Evolutionary conservation across 345 rosid genomes (phyloP).

Genomic region (Gossypium sturtianum): DNA sequence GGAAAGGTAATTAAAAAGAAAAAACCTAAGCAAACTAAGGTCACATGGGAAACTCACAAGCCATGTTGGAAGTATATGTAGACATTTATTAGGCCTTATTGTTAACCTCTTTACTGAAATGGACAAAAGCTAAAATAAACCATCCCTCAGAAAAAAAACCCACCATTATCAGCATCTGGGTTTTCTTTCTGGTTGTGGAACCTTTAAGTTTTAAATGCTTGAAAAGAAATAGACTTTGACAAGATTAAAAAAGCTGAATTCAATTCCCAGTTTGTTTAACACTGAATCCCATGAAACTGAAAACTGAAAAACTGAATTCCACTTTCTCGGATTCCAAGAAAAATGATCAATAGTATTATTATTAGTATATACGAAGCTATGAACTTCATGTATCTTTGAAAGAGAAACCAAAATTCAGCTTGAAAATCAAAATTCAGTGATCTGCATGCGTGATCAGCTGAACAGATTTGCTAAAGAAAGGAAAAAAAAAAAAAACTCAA

Average conservation of each 20-base stretch:
- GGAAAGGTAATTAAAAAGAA: not conserved
- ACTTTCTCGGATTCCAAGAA: not conserved
- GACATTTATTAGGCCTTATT: conserved; percentile 9
- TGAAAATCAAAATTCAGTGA: not conserved
- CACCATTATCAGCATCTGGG: not conserved
- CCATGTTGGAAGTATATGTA: conserved; percentile 18
- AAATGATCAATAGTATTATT: not conserved
- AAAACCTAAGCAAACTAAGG: conserved; percentile 11
- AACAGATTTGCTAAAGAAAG: not conserved
- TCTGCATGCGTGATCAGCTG: conserved; percentile 8
- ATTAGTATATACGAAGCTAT: not conserved
- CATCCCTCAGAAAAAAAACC: not conserved
- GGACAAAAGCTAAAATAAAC: conserved; percentile 1
- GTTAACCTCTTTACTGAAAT: not conserved
- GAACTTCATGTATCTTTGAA: not conserved
- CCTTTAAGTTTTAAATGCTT: conserved; percentile 2
- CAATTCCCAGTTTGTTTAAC: not conserved
- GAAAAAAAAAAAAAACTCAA: not conserved
- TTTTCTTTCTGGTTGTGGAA: not conserved
- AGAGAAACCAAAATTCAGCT: not conserved
- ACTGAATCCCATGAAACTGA: conserved; percentile 7
- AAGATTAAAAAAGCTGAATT: not conserved
- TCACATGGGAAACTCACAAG: conserved; percentile 13
- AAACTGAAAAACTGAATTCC: not conserved
- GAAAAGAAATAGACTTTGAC: not conserved